A percentile compares a stretch with the other conserved stretches of the same genome.
Evolutionary conservation across 2,329 filamentous ascomycete species (phyloP).

Genomic region (Stemphylium vesicarium): DNA sequence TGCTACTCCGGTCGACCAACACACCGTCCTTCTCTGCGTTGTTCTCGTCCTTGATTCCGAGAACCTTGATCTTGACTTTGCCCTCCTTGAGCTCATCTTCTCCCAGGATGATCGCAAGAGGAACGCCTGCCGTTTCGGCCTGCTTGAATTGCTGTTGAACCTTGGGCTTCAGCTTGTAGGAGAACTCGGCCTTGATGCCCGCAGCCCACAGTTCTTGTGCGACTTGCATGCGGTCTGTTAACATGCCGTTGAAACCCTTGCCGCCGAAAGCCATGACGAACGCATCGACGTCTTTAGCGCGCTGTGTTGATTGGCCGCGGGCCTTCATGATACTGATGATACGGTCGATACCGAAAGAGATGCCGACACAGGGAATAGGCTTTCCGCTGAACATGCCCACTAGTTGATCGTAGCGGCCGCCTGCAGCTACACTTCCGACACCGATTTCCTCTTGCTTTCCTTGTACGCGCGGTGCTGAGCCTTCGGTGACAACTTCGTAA

Average conservation of each 20-base stretch:
- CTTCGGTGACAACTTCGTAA: slow-evolving; percentile 86
- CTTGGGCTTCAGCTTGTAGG: slow-evolving; percentile 90
- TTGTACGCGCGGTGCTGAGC: slow-evolving; percentile 63
- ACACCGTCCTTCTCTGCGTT: slow-evolving; percentile 92
- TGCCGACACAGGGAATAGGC: slow-evolving; percentile 87
- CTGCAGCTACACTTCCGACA: slow-evolving; percentile 86
- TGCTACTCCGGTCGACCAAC: slow-evolving; percentile 68
- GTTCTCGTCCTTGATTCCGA: slow-evolving; percentile 73
- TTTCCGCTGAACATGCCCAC: slow-evolving; percentile 93
- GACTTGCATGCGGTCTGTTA: slow-evolving; percentile 84
- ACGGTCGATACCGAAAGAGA: slow-evolving; percentile 93
- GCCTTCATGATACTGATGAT: slow-evolving; percentile 93
- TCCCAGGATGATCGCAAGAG: slow-evolving; percentile 86
- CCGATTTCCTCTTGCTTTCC: slow-evolving; percentile 61
- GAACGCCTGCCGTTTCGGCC: slow-evolving; percentile 78
- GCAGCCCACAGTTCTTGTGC: slow-evolving; percentile 81
- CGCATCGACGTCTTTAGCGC: slow-evolving; percentile 81
- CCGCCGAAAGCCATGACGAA: slow-evolving; percentile 95
- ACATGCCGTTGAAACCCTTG: slow-evolving; percentile 79
- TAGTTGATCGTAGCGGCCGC: slow-evolving; percentile 89
- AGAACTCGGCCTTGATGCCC: slow-evolving; percentile 89
- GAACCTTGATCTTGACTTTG: slow-evolving; percentile 86
- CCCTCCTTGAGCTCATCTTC: slow-evolving; percentile 86
- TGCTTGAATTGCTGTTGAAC: slow-evolving; percentile 89
- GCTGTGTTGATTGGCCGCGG: slow-evolving; percentile 66